phyloP scores from a whole-genome alignment of 176 grass and related monocot genomes.

The Rhynchospora breviuscula region DNA sequence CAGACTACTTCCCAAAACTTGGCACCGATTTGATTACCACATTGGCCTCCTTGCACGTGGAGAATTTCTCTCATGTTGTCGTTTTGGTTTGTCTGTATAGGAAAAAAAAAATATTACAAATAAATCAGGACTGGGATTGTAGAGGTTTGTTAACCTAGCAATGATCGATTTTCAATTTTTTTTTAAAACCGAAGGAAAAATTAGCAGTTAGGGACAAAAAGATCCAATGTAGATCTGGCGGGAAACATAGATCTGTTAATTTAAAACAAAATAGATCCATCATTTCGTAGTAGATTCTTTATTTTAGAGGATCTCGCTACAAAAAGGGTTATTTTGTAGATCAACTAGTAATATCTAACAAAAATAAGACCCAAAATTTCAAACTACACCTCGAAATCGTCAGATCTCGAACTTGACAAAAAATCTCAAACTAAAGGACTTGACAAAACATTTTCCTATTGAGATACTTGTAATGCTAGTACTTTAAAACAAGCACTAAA shows the following conservation, averaged over 20 bases:
- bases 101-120: not conserved
- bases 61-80: slow-evolving; percentile 73
- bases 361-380: not conserved
- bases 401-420: not conserved
- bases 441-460: not conserved
- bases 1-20: slow-evolving; percentile 83
- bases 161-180: too few relatives aligned
- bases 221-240: not conserved
- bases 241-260: not conserved
- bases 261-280: not conserved
- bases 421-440: not conserved
- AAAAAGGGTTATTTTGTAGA: not conserved
- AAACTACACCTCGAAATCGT: not conserved
- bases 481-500: not conserved
- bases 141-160: too few relatives aligned
- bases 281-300: not conserved
- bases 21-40: slow-evolving; percentile 70
- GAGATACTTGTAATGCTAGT: not conserved
- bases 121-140: not conserved
- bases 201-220: not conserved
- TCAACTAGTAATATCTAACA: not conserved
- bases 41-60: slow-evolving; percentile 68
- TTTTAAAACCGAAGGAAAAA: not conserved
- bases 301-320: not conserved
- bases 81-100: not conserved